Conservation (phyloP, 2,329 filamentous ascomycete genomes). For the Aspergillus tubingensis region DNA sequence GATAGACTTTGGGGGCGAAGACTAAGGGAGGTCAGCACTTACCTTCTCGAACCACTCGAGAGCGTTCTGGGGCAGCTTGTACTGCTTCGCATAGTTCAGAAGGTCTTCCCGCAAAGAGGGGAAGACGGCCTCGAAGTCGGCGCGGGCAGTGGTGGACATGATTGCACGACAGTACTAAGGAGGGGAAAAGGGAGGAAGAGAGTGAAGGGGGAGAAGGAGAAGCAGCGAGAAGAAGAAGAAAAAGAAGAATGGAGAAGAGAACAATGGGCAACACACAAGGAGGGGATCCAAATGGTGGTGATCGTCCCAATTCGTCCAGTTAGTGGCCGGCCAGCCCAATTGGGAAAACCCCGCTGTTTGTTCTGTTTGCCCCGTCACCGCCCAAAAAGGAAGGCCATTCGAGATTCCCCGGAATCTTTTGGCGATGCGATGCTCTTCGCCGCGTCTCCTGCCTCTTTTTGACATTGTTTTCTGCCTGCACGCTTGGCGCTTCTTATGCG, state of each 20-base stretch:
- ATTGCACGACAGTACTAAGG: constrained; percentile 17
- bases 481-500: neutral
- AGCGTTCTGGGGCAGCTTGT: constrained; percentile 79
- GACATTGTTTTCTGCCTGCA: neutral
- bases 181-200: constrained; percentile 4
- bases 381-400: constrained; percentile 21
- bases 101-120: constrained; percentile 82
- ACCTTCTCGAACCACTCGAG: constrained; percentile 86
- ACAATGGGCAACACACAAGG: neutral
- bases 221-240: neutral
- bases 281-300: neutral
- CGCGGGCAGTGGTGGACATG: constrained; percentile 69
- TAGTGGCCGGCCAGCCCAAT: neutral
- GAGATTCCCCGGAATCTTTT: neutral
- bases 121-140: constrained; percentile 87
- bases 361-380: constrained; percentile 29
- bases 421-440: neutral
- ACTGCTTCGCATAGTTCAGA: constrained; percentile 73
- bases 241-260: neutral
- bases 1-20: neutral
- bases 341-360: constrained; percentile 21
- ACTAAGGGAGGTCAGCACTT: constrained; percentile 23
- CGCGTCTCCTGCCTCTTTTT: neutral
- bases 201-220: neutral
- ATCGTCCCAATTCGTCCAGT: neutral